These are phyloP conservation scores for Lathyrus sativus DNA, from an alignment of 306 rosid species.

Conservation along the genomic window DNA sequence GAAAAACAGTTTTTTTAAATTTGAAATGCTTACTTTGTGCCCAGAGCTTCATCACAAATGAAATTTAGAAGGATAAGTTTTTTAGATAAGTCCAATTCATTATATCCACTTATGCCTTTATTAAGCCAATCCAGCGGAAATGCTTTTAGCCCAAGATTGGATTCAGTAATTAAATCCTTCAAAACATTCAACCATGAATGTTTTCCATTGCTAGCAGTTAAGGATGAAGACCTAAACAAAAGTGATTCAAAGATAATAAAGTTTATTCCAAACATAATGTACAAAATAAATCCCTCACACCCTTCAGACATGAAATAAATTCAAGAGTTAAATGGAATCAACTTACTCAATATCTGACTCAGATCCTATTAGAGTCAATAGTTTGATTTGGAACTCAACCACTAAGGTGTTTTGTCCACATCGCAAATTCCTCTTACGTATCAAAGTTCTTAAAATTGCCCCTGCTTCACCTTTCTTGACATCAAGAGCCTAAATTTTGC, in stretches of 20 bases:
- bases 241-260: slow-evolving; percentile 8
- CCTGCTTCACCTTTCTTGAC: slow-evolving; percentile 45
- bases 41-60: slow-evolving; percentile 49
- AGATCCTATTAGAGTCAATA: slow-evolving; percentile 33
- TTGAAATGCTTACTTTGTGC: slow-evolving; percentile 41
- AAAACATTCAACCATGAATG: slow-evolving; percentile 44
- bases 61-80: slow-evolving; percentile 46
- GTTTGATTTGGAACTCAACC: slow-evolving; percentile 38
- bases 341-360: slow-evolving; percentile 41
- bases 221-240: slow-evolving; percentile 39
- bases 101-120: slow-evolving; percentile 33
- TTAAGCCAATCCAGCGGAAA: slow-evolving; percentile 38
- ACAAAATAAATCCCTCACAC: not conserved
- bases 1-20: not conserved
- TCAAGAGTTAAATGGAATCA: not conserved
- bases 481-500: slow-evolving; percentile 37
- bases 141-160: slow-evolving; percentile 28
- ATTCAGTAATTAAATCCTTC: slow-evolving; percentile 30
- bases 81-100: slow-evolving; percentile 31
- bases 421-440: slow-evolving; percentile 23
- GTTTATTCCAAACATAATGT: not conserved
- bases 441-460: slow-evolving; percentile 40
- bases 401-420: slow-evolving; percentile 21
- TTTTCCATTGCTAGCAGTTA: slow-evolving; percentile 23
- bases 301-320: not conserved